Evolutionary conservation across 345 rosid species (phyloP), one percentile per base, ranked within the genome.

Genomic region (Eucalyptus polybractea): DNA sequence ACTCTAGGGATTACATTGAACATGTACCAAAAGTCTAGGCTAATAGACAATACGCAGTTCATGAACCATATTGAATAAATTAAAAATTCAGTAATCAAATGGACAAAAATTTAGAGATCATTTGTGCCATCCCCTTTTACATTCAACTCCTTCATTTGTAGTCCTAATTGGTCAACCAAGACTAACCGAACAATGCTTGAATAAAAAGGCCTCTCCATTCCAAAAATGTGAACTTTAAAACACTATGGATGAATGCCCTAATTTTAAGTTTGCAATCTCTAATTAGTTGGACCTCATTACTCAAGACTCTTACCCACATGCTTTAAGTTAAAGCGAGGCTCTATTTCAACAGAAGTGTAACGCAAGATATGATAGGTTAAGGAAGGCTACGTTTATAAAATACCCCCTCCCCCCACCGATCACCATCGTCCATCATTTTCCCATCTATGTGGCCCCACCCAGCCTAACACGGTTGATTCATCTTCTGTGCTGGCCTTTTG

Each of bases 251-350:
- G 15, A 19, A 37, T 80, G 86, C 62, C 42, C 42, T 81, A 45
- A 86, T 90, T 89, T 92, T 33, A 86, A 91, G 53, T 27, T 58
- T 89, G 22, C n/a, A 86, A 19, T 67, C 4, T 24, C 37, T 19
- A 53, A 89, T 87, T 83, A 50, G 89, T 24, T 89, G 90, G 90
- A 91, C 86, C 91, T 91, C 91, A 86, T 54, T 80, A 83, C 80
- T 69, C 80, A 69, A 17, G 42, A 69, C 42, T 16, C 22, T 31
- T 5, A 3, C 13, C 8, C 88, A 27, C 91, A 90, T 87, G 86
- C 94, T 93, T 93, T 89, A 88, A 88, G 92, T 49, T 88, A 89
- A 94, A 94, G 95, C 93, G 80, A 89, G 91, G 87, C 90, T 86
- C 91, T 72, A 7, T 47, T 88, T 24, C 47, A 91, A 88, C 40